A percentile compares a stretch with the other conserved stretches of the same genome.
These are phyloP conservation scores for Ordospora colligata DNA, from an alignment of 371 early-diverging fungal species.

Conservation along the genomic window DNA sequence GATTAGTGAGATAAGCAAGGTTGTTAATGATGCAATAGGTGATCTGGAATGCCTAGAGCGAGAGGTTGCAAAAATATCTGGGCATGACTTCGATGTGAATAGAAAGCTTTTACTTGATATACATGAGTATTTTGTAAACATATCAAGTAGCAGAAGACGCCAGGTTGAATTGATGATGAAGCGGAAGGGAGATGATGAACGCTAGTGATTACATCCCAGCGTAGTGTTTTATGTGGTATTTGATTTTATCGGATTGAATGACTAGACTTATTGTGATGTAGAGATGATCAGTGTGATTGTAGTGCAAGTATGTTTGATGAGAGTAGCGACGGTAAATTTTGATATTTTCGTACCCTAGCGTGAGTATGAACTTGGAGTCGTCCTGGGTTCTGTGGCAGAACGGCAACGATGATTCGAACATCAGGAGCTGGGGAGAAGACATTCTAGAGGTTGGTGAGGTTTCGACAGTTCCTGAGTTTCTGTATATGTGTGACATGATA, in stretches of 20 bases:
- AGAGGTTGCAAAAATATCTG: background rate
- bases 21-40: background rate
- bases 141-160: background rate
- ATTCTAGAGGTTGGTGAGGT: slow-evolving; percentile 74
- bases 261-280: no score
- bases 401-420: slow-evolving; percentile 63
- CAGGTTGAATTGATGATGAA: background rate
- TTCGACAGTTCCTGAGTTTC: slow-evolving; percentile 81
- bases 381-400: slow-evolving; percentile 38
- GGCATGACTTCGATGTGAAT: background rate
- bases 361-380: slow-evolving; percentile 13
- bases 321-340: background rate
- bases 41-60: background rate
- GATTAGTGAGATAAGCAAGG: background rate
- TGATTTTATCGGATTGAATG: no score
- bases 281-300: background rate
- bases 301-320: no score
- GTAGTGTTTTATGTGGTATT: no score
- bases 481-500: slow-evolving; percentile 72
- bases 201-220: background rate
- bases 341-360: slow-evolving; percentile 1
- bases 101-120: background rate
- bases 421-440: slow-evolving; percentile 72
- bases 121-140: background rate
- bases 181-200: background rate